phyloP scores from a whole-genome alignment of 108 stramenopile species.

The Skeletonema marinoi region DNA sequence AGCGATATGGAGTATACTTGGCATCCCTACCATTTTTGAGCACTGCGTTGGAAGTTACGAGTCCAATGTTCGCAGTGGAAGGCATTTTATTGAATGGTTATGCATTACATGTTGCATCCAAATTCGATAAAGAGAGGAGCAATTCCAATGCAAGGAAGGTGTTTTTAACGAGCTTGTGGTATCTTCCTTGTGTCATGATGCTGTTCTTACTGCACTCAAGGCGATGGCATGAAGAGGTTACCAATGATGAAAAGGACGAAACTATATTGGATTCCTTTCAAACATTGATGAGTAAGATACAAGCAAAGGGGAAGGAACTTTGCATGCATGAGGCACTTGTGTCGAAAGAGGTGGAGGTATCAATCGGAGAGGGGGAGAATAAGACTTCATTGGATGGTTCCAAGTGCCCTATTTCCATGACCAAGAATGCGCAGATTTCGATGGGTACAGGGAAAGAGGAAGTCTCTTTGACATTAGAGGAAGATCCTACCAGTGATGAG shows the following conservation, averaged over 20 bases:
- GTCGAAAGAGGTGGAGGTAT: slow-evolving; percentile 29
- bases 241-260: slow-evolving; percentile 24
- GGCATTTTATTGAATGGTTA: slow-evolving; percentile 84
- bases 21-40: slow-evolving; percentile 85
- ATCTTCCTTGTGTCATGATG: slow-evolving; percentile 92
- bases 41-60: slow-evolving; percentile 83
- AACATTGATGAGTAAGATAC: slow-evolving; percentile 55
- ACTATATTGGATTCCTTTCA: slow-evolving; percentile 37
- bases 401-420: slow-evolving; percentile 37
- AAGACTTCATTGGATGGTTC: slow-evolving; percentile 33
- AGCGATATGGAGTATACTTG: slow-evolving; percentile 86
- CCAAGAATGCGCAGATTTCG: slow-evolving; percentile 13
- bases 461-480: neutral
- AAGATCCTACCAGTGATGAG: no score
- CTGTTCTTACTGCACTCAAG: slow-evolving; percentile 94
- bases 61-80: slow-evolving; percentile 96
- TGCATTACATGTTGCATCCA: slow-evolving; percentile 72
- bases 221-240: slow-evolving; percentile 69
- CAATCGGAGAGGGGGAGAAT: slow-evolving; percentile 17
- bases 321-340: slow-evolving; percentile 80
- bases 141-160: slow-evolving; percentile 94
- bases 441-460: neutral
- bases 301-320: slow-evolving; percentile 74
- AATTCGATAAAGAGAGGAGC: slow-evolving; percentile 84
- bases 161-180: slow-evolving; percentile 95